These are phyloP conservation scores for Apiospora marii DNA, from an alignment of 2,329 filamentous ascomycete species.

Conservation along the genomic window DNA sequence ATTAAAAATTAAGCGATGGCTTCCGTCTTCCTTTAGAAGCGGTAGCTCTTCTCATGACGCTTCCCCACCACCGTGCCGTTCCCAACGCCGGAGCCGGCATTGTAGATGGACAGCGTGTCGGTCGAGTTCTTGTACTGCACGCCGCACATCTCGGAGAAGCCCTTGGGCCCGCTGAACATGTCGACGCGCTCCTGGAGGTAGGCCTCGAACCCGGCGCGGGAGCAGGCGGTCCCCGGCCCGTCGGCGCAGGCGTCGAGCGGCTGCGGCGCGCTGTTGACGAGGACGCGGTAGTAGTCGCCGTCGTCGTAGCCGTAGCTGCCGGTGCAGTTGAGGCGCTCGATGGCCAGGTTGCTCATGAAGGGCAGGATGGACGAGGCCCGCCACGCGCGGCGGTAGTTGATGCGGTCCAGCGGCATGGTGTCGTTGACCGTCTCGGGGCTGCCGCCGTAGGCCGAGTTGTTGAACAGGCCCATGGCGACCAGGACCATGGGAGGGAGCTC, in stretches of 20 bases:
- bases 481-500: constrained; percentile 72
- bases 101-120: constrained; percentile 40
- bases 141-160: constrained; percentile 49
- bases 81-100: constrained; percentile 33
- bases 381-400: constrained; percentile 72
- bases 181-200: constrained; percentile 49
- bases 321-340: constrained; percentile 69
- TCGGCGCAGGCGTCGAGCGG: constrained; percentile 50
- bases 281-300: constrained; percentile 57
- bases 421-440: constrained; percentile 60
- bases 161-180: constrained; percentile 44
- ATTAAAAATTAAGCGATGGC: constrained; percentile 5
- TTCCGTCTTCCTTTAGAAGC: constrained; percentile 21
- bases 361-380: constrained; percentile 68
- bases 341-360: constrained; percentile 71
- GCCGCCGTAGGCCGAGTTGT: constrained; percentile 66
- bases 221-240: constrained; percentile 54
- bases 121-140: constrained; percentile 41
- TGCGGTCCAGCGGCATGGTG: constrained; percentile 69
- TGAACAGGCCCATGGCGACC: constrained; percentile 74
- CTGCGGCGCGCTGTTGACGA: constrained; percentile 54
- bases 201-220: constrained; percentile 46
- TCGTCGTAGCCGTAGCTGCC: constrained; percentile 62
- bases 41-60: constrained; percentile 35
- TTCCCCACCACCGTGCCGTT: constrained; percentile 42